Evolutionary conservation across 495 filamentous ascomycete species (phyloP), one percentile per base, ranked within the genome.

Genomic region (Aspergillus bridgeri): DNA sequence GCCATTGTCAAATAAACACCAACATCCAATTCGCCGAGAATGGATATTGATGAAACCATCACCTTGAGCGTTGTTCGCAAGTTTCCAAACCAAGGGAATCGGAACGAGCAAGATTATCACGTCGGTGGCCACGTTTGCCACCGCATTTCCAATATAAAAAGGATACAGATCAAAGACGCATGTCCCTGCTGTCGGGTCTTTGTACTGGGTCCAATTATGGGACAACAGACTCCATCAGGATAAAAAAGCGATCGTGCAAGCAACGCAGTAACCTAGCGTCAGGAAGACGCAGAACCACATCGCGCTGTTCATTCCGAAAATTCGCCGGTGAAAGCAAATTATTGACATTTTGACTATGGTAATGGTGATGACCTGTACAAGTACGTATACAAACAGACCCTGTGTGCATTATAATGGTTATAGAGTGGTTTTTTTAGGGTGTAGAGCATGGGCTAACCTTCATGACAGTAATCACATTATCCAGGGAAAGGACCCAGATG

Each of bases 11-110:
- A n/a, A n/a, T n/a, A n/a, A n/a, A 29, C 11, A 24, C 42, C 21
- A n/a, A 63, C 72, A 53, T 68, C 73, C 73, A 70, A 70, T 42
- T 67, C 57, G 0, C 72, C 73, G 0, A 76, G 63, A 18, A 71
- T 6, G 48, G 74, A 74, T 17, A 77, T 68, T 15, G 64, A 63
- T 7, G 54, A 65, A 15, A 71, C 61, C 0, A 62, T 52, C 24
- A 71, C 38, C 50, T 70, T 73, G 53, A 74, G 67, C 2, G 58
- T 57, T 24, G 9, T 63, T 11, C 66, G 60, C 60, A 72, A 75
- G 50, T 2, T 48, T 59, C 62, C 63, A 67, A 48, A 76, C 60
- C 54, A 69, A 68, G 7, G 74, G 74, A 9, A 76, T 60, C 3
- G 74, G 74, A 1, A 76, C 42, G 49, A 60, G 63, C 5, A 76